These are phyloP conservation scores for Brassica nigra DNA, from an alignment of 345 rosid genomes.

Conservation along the genomic window DNA sequence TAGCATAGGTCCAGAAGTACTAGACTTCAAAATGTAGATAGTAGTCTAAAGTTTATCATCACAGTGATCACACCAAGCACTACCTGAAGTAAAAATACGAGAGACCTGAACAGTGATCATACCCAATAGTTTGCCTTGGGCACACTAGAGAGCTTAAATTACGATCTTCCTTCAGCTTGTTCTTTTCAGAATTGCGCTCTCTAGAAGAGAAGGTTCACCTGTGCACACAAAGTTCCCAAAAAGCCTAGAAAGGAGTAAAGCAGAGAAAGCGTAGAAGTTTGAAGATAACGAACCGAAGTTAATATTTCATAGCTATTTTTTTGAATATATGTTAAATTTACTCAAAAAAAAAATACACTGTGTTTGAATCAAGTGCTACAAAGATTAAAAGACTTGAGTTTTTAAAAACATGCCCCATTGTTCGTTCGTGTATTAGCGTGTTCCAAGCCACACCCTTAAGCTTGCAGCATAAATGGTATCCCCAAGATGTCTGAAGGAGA, in stretches of 20 bases:
- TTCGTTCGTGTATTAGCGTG: too few relatives aligned
- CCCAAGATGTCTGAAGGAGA: too few relatives aligned
- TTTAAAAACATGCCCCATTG: too few relatives aligned
- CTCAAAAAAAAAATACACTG: too few relatives aligned
- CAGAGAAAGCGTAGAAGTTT: background rate
- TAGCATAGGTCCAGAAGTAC: constrained; percentile 29
- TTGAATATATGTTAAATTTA: too few relatives aligned
- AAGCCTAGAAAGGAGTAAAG: constrained; percentile 14
- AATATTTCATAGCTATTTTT: background rate
- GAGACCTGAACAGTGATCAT: constrained; percentile 48
- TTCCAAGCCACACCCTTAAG: too few relatives aligned
- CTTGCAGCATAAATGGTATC: too few relatives aligned
- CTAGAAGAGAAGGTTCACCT: constrained; percentile 65
- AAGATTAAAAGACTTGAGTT: too few relatives aligned
- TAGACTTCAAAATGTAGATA: constrained; percentile 80
- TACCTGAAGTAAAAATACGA: constrained; percentile 58
- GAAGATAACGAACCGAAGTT: background rate
- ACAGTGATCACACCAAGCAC: constrained; percentile 78
- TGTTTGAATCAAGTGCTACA: too few relatives aligned
- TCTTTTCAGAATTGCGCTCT: constrained; percentile 52
- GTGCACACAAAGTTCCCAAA: constrained; percentile 69
- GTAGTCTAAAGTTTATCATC: constrained; percentile 72
- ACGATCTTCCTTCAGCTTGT: constrained; percentile 53
- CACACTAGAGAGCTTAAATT: constrained; percentile 62
- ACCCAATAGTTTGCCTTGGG: constrained; percentile 49